These are phyloP conservation scores for Nepenthes mirabilis DNA, from an alignment of 148 eudicot species.

Conservation along the genomic window DNA sequence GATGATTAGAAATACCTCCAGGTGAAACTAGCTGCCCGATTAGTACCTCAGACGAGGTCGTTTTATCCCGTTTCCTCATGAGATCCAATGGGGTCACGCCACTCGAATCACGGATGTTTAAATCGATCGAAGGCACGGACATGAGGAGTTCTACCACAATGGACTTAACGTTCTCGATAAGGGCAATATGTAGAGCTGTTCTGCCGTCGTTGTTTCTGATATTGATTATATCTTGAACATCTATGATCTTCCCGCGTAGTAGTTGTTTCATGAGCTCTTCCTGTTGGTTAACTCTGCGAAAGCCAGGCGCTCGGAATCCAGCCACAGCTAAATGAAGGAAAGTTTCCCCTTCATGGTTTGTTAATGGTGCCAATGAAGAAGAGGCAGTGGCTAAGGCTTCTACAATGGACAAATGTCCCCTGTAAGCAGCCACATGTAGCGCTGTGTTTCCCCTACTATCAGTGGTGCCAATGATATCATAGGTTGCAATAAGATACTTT, in stretches of 20 bases:
- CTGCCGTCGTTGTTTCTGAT: slow-evolving; percentile 48
- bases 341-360: slow-evolving; percentile 62
- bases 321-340: slow-evolving; percentile 73
- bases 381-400: slow-evolving; percentile 33
- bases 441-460: slow-evolving; percentile 79
- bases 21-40: slow-evolving; percentile 41
- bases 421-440: slow-evolving; percentile 65
- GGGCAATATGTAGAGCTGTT: slow-evolving; percentile 77
- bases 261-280: slow-evolving; percentile 45
- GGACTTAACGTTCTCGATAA: slow-evolving; percentile 35
- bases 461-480: slow-evolving; percentile 30
- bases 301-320: slow-evolving; percentile 59
- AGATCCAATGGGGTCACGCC: slow-evolving; percentile 62
- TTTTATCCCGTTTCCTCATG: slow-evolving; percentile 42
- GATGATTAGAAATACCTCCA: slow-evolving; percentile 35
- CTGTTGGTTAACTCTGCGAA: slow-evolving; percentile 52
- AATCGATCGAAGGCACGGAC: slow-evolving; percentile 26
- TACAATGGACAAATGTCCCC: slow-evolving; percentile 38
- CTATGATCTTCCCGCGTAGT: slow-evolving; percentile 17
- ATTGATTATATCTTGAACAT: slow-evolving; percentile 45
- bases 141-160: slow-evolving; percentile 52
- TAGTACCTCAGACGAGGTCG: slow-evolving; percentile 33
- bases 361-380: slow-evolving; percentile 25
- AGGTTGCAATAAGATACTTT: slow-evolving; percentile 34
- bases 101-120: slow-evolving; percentile 37